A percentile compares a stretch with the other conserved stretches of the same genome.
Conservation (phyloP, 108 stramenopile genomes). For the Craspedostauros australis region DNA sequence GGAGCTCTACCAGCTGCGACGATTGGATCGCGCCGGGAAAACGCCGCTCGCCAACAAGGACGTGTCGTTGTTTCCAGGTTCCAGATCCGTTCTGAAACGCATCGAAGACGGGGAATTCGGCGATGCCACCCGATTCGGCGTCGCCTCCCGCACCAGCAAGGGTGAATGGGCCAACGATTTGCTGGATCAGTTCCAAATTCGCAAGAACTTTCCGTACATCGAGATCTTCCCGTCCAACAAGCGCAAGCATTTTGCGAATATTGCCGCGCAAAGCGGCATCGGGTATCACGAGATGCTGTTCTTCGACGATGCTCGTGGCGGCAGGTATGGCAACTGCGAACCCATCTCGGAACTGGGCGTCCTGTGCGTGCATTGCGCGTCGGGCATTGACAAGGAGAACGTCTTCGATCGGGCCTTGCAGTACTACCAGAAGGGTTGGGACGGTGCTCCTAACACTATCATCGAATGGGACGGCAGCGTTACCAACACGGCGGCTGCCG, state of each 20-base stretch:
- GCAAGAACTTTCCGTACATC: slow-evolving; percentile 44
- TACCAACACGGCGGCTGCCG: slow-evolving; percentile 9
- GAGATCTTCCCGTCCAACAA: slow-evolving; percentile 79
- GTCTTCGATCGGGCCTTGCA: slow-evolving; percentile 45
- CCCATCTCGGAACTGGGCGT: slow-evolving; percentile 66
- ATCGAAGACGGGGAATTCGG: slow-evolving; percentile 7
- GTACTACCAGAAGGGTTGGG: slow-evolving; percentile 50
- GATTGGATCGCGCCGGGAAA: slow-evolving; percentile 26
- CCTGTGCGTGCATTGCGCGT: slow-evolving; percentile 55
- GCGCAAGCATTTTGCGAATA: slow-evolving; percentile 54
- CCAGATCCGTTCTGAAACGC: slow-evolving; percentile 35
- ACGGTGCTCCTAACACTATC: slow-evolving; percentile 45
- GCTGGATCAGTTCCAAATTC: slow-evolving; percentile 44
- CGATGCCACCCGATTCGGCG: slow-evolving; percentile 43
- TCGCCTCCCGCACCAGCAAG: slow-evolving; percentile 65
- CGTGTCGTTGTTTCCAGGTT: slow-evolving; percentile 52
- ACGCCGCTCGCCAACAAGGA: slow-evolving; percentile 53
- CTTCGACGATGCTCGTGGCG: slow-evolving; percentile 84
- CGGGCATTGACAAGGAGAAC: slow-evolving; percentile 38
- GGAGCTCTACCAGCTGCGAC: slow-evolving; percentile 74
- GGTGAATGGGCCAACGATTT: slow-evolving; percentile 65
- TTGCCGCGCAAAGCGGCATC: slow-evolving; percentile 42
- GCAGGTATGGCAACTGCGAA: slow-evolving; percentile 64
- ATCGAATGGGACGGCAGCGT: slow-evolving; percentile 48
- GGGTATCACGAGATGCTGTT: slow-evolving; percentile 76